phyloP scores from a whole-genome alignment of 2,329 filamentous ascomycete genomes.

The Ceratocystis cacaofunesta region DNA sequence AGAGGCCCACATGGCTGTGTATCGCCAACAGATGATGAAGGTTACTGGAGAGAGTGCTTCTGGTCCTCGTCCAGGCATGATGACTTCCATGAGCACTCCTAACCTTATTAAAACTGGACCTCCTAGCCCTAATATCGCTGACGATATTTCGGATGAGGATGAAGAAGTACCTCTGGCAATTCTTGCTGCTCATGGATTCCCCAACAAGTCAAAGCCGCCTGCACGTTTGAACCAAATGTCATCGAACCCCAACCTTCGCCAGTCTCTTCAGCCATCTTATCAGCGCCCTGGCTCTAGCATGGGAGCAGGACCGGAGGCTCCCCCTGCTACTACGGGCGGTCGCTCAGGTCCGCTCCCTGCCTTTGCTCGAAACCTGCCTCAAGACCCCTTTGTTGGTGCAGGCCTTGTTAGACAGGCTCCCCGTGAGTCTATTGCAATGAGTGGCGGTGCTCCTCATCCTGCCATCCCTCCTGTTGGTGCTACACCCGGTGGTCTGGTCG shows the following conservation, averaged over 20 bases:
- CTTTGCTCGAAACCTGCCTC: conserved; percentile 68
- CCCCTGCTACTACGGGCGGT: conserved; percentile 17
- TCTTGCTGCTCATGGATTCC: conserved; percentile 77
- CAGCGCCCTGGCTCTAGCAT: conserved; percentile 39
- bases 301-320: background rate
- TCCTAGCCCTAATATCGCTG: conserved; percentile 26
- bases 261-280: conserved; percentile 27
- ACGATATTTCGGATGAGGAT: conserved; percentile 58
- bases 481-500: conserved; percentile 62
- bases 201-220: conserved; percentile 60
- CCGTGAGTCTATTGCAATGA: conserved; percentile 60
- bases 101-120: conserved; percentile 31
- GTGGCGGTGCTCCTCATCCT: conserved; percentile 31
- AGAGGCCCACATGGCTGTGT: conserved; percentile 77
- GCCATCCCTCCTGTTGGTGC: conserved; percentile 28
- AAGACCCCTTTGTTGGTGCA: conserved; percentile 73
- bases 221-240: conserved; percentile 47
- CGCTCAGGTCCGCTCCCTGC: conserved; percentile 47
- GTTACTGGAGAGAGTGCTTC: conserved; percentile 47
- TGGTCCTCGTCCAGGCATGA: conserved; percentile 37
- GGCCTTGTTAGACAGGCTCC: conserved; percentile 57
- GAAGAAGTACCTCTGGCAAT: conserved; percentile 81
- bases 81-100: conserved; percentile 47
- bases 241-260: conserved; percentile 58
- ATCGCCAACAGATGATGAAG: conserved; percentile 94